Conservation (phyloP, 2,329 filamentous ascomycete genomes). For the Monilinia polystroma region DNA sequence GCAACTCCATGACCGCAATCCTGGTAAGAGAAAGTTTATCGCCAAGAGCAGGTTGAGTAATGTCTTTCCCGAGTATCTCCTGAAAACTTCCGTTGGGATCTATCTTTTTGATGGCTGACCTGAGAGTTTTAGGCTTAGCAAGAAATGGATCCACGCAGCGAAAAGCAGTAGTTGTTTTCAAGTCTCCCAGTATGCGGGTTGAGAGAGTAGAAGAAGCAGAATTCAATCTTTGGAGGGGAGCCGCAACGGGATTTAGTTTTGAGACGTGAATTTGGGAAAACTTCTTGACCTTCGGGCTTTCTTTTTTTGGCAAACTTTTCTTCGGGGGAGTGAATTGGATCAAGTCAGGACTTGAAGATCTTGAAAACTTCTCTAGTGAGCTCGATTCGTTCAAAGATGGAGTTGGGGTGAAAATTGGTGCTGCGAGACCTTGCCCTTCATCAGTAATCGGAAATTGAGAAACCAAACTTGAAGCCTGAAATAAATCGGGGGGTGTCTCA, state of each 20-base stretch:
- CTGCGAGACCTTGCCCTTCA: background rate
- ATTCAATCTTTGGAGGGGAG: background rate
- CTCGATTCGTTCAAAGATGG: background rate
- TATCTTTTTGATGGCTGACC: background rate
- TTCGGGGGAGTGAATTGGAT: conserved; percentile 11
- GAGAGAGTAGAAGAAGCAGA: background rate
- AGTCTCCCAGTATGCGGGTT: background rate
- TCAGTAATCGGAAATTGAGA: background rate
- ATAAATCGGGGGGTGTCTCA: background rate
- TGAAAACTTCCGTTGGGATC: background rate
- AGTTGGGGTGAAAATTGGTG: background rate
- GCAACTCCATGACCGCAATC: background rate
- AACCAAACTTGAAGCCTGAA: background rate
- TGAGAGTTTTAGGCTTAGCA: background rate
- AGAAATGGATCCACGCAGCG: background rate
- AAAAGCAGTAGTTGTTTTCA: background rate
- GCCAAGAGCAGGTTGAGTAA: background rate
- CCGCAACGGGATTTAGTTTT: background rate
- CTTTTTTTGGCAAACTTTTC: background rate
- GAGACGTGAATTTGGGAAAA: background rate
- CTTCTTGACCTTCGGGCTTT: background rate
- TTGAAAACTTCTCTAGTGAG: background rate
- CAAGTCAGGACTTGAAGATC: conserved; percentile 7
- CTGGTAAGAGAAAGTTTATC: background rate
- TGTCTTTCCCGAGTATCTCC: background rate